Percentiles rank a stretch among this genome's conserved stretches.
These are phyloP conservation scores for Nitzschia sp. DNA, from an alignment of 108 stramenopile species.

Conservation along the genomic window DNA sequence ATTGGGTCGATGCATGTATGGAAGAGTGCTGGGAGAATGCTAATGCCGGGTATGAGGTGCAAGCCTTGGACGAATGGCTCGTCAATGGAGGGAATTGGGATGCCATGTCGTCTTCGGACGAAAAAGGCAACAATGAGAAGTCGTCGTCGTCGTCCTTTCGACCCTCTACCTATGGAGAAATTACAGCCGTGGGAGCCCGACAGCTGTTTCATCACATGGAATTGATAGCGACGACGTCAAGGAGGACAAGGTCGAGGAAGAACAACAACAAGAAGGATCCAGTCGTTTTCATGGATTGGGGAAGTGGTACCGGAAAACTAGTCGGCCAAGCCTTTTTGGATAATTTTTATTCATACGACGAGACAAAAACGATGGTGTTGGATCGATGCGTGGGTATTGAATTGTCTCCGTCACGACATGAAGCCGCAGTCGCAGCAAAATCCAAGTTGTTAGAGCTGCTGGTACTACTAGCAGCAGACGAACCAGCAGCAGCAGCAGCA, in stretches of 20 bases:
- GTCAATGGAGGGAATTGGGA: slow-evolving; percentile 26
- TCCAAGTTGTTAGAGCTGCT: background rate
- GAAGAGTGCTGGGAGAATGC: slow-evolving; percentile 8
- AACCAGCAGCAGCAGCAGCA: too few relatives aligned
- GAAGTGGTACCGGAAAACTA: slow-evolving; percentile 60
- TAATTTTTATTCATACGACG: slow-evolving; percentile 4
- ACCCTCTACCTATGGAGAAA: slow-evolving; percentile 67
- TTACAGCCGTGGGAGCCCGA: slow-evolving; percentile 55
- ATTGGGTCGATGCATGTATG: background rate
- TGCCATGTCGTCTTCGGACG: slow-evolving; percentile 14
- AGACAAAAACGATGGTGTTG: slow-evolving; percentile 14
- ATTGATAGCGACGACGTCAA: slow-evolving; percentile 11
- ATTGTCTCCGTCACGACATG: slow-evolving; percentile 51
- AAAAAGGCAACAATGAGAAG: slow-evolving; percentile 8
- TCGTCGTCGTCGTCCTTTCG: background rate
- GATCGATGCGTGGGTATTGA: slow-evolving; percentile 51
- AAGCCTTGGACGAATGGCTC: slow-evolving; percentile 21
- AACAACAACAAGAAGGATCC: background rate
- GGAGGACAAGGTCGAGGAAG: too few relatives aligned
- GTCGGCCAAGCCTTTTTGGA: slow-evolving; percentile 60
- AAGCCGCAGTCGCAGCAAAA: slow-evolving; percentile 28
- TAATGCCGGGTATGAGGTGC: slow-evolving; percentile 32
- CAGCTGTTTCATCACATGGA: slow-evolving; percentile 69
- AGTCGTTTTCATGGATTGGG: slow-evolving; percentile 54
- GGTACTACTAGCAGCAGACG: background rate